Evolutionary conservation across 805 yeast genomes (phyloP).

Genomic region (Wickerhamomyces hampshirensis): DNA sequence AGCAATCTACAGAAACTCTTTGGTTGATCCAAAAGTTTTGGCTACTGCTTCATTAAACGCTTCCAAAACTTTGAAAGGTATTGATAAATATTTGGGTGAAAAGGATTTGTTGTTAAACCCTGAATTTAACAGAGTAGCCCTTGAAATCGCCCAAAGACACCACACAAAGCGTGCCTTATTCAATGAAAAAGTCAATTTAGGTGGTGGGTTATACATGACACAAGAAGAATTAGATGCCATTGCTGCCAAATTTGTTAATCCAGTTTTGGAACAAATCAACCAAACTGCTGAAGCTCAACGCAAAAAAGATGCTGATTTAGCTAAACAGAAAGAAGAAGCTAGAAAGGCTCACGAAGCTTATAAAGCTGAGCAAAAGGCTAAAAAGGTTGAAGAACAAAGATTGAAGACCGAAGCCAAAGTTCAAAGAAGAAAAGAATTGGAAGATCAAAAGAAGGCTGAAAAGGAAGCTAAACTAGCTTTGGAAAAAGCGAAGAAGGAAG

Average conservation of each 20-base stretch:
- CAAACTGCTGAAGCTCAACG: conserved; percentile 69
- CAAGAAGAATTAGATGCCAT: conserved; percentile 71
- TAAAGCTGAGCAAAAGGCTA: conserved; percentile 34
- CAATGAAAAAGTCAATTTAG: conserved; percentile 63
- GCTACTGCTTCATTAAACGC: conserved; percentile 51
- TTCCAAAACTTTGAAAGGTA: conserved; percentile 31
- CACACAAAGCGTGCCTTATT: conserved; percentile 47
- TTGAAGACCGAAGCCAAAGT: conserved; percentile 42
- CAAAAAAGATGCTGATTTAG: conserved; percentile 42
- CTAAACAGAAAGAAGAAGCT: conserved; percentile 31
- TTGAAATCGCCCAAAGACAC: conserved; percentile 69
- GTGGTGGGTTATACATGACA: conserved; percentile 82
- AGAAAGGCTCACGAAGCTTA: conserved; percentile 35
- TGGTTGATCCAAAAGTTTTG: conserved; percentile 40
- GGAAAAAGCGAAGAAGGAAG: conserved; percentile 30
- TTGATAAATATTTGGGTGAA: conserved; percentile 38
- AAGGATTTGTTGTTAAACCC: conserved; percentile 39
- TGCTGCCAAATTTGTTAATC: conserved; percentile 77
- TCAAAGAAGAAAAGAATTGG: conserved; percentile 31
- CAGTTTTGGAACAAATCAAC: conserved; percentile 72
- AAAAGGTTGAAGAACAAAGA: conserved; percentile 40
- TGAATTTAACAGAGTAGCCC: conserved; percentile 65
- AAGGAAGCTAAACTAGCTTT: conserved; percentile 25
- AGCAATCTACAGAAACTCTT: conserved; percentile 27
- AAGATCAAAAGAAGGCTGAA: conserved; percentile 27